Percentiles rank a stretch among this genome's conserved stretches.
Evolutionary conservation across 768 basidiomycete species (phyloP).

Genomic region (Boletus sensibilis): DNA sequence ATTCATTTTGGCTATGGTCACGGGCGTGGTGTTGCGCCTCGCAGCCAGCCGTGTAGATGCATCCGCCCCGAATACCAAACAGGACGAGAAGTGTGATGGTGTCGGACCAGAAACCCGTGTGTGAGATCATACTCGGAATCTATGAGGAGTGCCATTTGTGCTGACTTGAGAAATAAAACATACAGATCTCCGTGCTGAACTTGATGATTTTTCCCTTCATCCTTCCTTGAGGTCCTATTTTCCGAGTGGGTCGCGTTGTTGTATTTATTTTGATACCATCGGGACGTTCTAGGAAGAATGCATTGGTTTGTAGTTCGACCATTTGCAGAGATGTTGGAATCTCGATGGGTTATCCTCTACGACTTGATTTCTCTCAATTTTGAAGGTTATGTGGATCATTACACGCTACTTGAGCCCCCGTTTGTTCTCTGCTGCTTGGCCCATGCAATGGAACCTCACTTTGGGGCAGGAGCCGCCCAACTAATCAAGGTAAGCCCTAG

Average conservation of each 20-base stretch:
- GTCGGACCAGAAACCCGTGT: neutral
- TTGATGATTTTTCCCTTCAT: neutral
- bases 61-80: neutral
- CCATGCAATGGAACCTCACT: neutral
- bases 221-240: neutral
- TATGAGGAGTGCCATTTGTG: no score
- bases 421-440: neutral
- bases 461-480: neutral
- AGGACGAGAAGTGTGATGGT: neutral
- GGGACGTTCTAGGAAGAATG: neutral
- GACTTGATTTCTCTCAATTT: no score
- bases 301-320: neutral
- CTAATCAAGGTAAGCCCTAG: neutral
- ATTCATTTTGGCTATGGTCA: slow-evolving; percentile 38
- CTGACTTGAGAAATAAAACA: neutral
- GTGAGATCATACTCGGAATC: neutral
- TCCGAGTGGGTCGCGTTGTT: neutral
- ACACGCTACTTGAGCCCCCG: neutral
- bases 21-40: slow-evolving; percentile 37
- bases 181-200: neutral
- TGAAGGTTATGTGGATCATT: neutral
- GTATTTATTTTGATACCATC: neutral
- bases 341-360: neutral
- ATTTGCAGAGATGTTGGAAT: neutral
- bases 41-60: slow-evolving; percentile 22